phyloP scores from a whole-genome alignment of 2,329 filamentous ascomycete species.

The Amauroascus verrucosus region DNA sequence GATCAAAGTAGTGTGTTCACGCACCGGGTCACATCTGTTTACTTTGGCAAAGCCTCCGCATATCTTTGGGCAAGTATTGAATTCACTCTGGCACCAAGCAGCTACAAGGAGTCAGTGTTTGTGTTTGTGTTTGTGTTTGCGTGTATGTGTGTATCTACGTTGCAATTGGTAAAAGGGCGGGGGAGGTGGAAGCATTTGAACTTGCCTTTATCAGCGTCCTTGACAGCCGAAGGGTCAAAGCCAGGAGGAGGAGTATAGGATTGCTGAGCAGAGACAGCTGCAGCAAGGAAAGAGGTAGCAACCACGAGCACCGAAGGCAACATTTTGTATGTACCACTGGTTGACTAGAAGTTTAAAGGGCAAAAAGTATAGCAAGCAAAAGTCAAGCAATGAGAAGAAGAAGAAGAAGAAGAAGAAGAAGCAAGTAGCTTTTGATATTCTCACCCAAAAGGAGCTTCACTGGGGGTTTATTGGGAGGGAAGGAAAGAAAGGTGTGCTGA shows the following conservation, averaged over 20 bases:
- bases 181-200: constrained; percentile 1
- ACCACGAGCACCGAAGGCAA: constrained; percentile 39
- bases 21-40: constrained; percentile 50
- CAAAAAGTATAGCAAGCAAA: not conserved
- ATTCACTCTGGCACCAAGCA: constrained; percentile 50
- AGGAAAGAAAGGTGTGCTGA: not conserved
- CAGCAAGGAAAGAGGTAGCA: constrained; percentile 38
- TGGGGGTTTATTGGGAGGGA: not conserved
- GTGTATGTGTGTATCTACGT: too few species aligned
- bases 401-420: not conserved
- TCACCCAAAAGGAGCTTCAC: not conserved
- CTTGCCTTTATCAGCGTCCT: constrained; percentile 26
- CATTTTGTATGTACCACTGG: constrained; percentile 17
- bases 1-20: constrained; percentile 20
- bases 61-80: constrained; percentile 50
- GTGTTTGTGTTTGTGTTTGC: too few species aligned
- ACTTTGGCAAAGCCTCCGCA: constrained; percentile 43
- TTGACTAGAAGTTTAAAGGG: not conserved
- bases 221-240: constrained; percentile 37
- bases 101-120: constrained; percentile 23
- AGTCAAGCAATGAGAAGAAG: not conserved
- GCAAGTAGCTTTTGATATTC: not conserved
- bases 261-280: constrained; percentile 37
- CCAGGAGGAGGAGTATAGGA: constrained; percentile 26
- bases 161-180: not conserved